phyloP scores from a whole-genome alignment of 176 grass and related monocot genomes.

The Saccharum officinarum region DNA sequence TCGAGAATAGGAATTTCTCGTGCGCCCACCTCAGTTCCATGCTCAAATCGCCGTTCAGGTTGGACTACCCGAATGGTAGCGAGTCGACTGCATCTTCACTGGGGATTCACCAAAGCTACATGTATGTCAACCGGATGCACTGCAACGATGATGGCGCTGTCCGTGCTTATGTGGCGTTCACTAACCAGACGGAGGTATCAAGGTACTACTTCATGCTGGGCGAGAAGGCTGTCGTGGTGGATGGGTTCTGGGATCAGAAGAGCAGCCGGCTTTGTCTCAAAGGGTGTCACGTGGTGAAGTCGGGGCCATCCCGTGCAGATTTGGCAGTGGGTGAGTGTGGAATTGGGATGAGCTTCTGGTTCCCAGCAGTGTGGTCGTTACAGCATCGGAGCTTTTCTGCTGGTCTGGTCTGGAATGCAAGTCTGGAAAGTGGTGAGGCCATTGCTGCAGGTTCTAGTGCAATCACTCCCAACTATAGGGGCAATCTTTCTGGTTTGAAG shows the following conservation, averaged over 20 bases:
- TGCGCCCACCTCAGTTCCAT: constrained; percentile 37
- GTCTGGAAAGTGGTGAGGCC: constrained; percentile 20
- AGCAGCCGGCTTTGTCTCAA: constrained; percentile 55
- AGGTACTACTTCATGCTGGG: constrained; percentile 39
- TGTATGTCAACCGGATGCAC: constrained; percentile 53
- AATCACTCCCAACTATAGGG: constrained; percentile 20
- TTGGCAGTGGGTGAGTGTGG: constrained; percentile 55
- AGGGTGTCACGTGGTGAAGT: constrained; percentile 56
- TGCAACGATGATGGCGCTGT: constrained; percentile 54
- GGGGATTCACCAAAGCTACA: constrained; percentile 36
- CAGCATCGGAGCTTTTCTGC: constrained; percentile 49
- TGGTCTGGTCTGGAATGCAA: constrained; percentile 50
- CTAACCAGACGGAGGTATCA: constrained; percentile 30
- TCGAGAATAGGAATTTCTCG: constrained; percentile 34
- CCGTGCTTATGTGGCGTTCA: constrained; percentile 61
- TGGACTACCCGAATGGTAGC: constrained; percentile 29
- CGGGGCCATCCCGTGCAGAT: constrained; percentile 4
- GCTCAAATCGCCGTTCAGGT: constrained; percentile 38
- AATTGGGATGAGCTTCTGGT: constrained; percentile 82
- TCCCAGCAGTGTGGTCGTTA: constrained; percentile 59
- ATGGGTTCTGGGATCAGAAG: constrained; percentile 71
- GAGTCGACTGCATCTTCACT: constrained; percentile 23
- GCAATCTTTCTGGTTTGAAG: constrained; percentile 52
- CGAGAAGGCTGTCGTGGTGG: constrained; percentile 55
- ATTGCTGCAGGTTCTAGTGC: constrained; percentile 31